Conservation (phyloP, 1,284 basidiomycete genomes). For the Trametes sp. region DNA sequence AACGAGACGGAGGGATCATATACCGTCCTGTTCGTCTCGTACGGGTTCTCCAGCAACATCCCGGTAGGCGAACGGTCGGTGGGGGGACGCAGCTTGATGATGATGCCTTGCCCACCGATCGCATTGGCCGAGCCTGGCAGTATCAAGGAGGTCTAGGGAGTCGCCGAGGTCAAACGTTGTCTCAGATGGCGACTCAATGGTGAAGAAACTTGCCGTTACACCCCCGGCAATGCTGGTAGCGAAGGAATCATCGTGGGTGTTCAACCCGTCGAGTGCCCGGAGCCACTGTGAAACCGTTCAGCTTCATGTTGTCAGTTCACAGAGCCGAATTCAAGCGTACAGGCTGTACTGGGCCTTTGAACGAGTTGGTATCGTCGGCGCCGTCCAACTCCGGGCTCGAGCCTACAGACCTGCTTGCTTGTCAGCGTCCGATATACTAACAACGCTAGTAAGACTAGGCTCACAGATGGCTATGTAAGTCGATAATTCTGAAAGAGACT, state of each 20-base stretch:
- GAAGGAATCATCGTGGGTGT: conserved; percentile 48
- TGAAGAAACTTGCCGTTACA: conserved; percentile 41
- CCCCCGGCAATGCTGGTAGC: conserved; percentile 51
- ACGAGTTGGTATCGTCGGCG: conserved; percentile 44
- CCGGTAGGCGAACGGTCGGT: conserved; percentile 52
- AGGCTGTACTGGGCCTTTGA: conserved; percentile 47
- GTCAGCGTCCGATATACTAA: no score
- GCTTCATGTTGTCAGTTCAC: no score
- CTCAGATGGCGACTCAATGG: not conserved
- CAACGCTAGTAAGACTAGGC: not conserved
- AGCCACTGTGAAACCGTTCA: conserved; percentile 41
- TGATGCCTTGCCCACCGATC: conserved; percentile 51
- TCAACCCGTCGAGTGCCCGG: conserved; percentile 54
- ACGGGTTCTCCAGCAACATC: conserved; percentile 56
- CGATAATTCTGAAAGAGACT: conserved; percentile 25
- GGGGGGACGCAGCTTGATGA: conserved; percentile 57
- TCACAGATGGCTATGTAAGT: conserved; percentile 29
- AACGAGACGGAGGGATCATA: conserved; percentile 41
- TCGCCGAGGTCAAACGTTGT: not conserved
- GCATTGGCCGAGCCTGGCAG: conserved; percentile 57
- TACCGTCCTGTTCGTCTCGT: conserved; percentile 43
- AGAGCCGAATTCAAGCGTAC: conserved; percentile 1
- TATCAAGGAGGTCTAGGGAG: conserved; percentile 45
- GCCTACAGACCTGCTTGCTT: conserved; percentile 20
- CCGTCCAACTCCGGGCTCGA: conserved; percentile 33